phyloP scores from a whole-genome alignment of 768 basidiomycete genomes.

The Russula ochroleuca region DNA sequence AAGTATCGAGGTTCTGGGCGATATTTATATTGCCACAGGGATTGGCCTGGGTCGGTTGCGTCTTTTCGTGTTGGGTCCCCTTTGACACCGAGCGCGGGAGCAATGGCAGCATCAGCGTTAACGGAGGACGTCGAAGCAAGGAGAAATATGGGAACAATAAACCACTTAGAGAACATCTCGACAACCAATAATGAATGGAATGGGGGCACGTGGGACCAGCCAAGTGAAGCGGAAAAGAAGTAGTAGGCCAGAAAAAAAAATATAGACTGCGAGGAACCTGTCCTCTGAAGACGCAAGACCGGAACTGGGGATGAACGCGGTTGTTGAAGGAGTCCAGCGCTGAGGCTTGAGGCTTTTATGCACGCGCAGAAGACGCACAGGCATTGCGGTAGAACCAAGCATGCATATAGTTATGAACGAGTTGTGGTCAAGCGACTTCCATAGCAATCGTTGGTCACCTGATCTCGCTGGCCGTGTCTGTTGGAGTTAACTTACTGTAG shows the following conservation, averaged over 20 bases:
- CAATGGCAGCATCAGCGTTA: constrained; percentile 41
- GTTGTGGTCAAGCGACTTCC: no score
- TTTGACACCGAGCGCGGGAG: constrained; percentile 41
- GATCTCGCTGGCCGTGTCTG: no score
- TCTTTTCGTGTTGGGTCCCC: constrained; percentile 30
- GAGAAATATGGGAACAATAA: constrained; percentile 34
- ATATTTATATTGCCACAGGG: constrained; percentile 46
- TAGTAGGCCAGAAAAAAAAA: neutral
- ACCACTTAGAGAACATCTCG: constrained; percentile 32
- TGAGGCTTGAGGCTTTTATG: constrained; percentile 1
- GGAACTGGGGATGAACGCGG: neutral
- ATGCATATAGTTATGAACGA: neutral
- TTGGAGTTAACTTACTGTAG: no score
- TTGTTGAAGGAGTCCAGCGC: neutral
- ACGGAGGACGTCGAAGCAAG: constrained; percentile 36
- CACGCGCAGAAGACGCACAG: neutral
- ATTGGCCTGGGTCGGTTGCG: constrained; percentile 30
- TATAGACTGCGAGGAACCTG: constrained; percentile 5
- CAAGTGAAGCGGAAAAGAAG: neutral
- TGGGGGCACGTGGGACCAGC: neutral
- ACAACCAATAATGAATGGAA: neutral
- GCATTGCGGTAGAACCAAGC: neutral
- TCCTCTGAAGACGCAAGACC: neutral
- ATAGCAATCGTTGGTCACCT: no score
- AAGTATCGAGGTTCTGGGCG: constrained; percentile 39